phyloP scores from a whole-genome alignment of 805 yeast species.

The Kodamaea kakaduensis region DNA sequence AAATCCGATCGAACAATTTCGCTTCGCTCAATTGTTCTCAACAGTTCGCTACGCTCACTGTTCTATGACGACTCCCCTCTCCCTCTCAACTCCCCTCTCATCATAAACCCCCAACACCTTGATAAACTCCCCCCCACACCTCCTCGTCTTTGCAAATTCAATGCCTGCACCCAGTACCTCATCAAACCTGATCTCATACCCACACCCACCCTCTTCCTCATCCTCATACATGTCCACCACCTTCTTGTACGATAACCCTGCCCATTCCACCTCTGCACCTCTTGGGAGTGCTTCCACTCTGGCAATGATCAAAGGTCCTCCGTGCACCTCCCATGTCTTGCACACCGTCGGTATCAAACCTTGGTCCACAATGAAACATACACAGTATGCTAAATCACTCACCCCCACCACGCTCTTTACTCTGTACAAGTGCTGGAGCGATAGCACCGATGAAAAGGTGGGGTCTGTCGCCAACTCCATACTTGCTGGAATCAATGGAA shows the following conservation, averaged over 20 bases:
- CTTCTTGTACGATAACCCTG: slow-evolving; percentile 52
- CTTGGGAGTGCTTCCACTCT: slow-evolving; percentile 59
- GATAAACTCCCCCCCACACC: slow-evolving; percentile 5
- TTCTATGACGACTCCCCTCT: too few species aligned
- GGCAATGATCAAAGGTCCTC: slow-evolving; percentile 43
- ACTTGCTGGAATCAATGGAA: slow-evolving; percentile 70
- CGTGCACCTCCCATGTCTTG: slow-evolving; percentile 40
- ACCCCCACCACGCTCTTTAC: slow-evolving; percentile 56
- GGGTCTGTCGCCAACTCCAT: slow-evolving; percentile 45
- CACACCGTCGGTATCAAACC: slow-evolving; percentile 26
- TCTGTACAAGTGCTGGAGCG: slow-evolving; percentile 71
- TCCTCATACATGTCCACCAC: slow-evolving; percentile 34
- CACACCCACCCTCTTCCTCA: slow-evolving; percentile 31
- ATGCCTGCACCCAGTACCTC: too few species aligned
- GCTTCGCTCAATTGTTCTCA: too few species aligned
- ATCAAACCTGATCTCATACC: too few species aligned
- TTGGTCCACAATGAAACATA: slow-evolving; percentile 51
- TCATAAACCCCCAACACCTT: slow-evolving; percentile 7
- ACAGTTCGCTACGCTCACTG: too few species aligned
- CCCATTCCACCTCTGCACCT: slow-evolving; percentile 69
- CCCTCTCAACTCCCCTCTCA: slow-evolving; percentile 2
- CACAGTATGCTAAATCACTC: slow-evolving; percentile 40
- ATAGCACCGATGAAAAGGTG: slow-evolving; percentile 41
- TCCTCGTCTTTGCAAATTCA: too few species aligned
- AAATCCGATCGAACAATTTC: too few species aligned